Evolutionary conservation across 148 eudicot genomes (phyloP), one percentile per base, ranked within the genome.

Genomic region (Linanthus parryae): DNA sequence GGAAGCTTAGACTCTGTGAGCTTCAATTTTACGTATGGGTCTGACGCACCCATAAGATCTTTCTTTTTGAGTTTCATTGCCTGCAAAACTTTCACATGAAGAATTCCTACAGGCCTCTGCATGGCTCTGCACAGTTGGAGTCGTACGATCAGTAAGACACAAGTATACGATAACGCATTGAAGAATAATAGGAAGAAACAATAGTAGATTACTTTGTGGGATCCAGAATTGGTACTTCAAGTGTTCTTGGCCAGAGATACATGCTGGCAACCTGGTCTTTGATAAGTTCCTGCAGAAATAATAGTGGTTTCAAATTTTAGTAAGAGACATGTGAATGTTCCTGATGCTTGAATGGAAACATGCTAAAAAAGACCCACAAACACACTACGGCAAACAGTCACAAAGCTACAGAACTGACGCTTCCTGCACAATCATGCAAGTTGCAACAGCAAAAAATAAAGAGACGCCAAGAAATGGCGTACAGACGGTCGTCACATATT

Each of bases 211-310:
- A 85, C 97, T 82, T 85, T 20, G 79, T 48, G 46, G 85, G 91
- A 71, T 89, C 97, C 63, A 89, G 48, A 60, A 89, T 67, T 54
- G 78, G 79, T 53, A 89, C 88, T 75, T 85, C 95, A 25, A 89
- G 83, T 40, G 85, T 77, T 51, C 73, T 86, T 21, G 97, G 97
- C 97, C 97, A 89, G 8, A 89, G 74, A 82, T 89, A 85, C 97
- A 89, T 68, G 74, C 74, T 85, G 36, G 87, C 91, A 57, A 85
- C 95, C 73, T 85, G 95, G 44, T 77, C 88, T 70, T 89, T 89
- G 47, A 89, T 82, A 30, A 39, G 62, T 60, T 89, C 97, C 97
- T 89, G 82, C 48, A 69, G 7, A 58, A 18, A 34, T 4, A 58
- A 34, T n/a, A n/a, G n/a, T n/a, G n/a, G n/a, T n/a, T n/a, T n/a